Evolutionary conservation across 805 yeast genomes (phyloP).

Genomic region (Monosporozyma servazzii): DNA sequence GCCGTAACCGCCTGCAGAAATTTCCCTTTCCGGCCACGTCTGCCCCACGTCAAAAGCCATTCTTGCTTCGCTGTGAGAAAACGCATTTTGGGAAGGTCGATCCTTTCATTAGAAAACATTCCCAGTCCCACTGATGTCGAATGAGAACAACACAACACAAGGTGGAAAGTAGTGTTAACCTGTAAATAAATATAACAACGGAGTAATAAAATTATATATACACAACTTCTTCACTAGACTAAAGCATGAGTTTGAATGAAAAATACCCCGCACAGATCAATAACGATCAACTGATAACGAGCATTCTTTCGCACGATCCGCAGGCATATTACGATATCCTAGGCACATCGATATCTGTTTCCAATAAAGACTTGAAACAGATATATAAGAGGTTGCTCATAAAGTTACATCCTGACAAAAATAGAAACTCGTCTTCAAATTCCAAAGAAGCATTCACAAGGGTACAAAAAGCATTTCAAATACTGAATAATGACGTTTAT

Average conservation of each 20-base stretch:
- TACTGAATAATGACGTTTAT: constrained; percentile 56
- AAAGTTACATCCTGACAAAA: constrained; percentile 3
- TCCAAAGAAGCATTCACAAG: constrained; percentile 25
- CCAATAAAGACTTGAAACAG: background rate
- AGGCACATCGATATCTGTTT: constrained; percentile 15
- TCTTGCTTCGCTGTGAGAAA: no score
- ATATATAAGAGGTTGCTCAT: background rate
- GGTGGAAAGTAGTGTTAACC: no score
- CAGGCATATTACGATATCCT: constrained; percentile 59
- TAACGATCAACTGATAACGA: background rate
- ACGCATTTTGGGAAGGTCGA: no score
- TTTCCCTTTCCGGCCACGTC: background rate
- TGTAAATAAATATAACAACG: no score
- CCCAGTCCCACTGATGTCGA: no score
- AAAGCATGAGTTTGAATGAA: background rate
- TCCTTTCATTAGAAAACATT: no score
- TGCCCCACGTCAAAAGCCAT: no score
- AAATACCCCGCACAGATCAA: background rate
- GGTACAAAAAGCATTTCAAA: constrained; percentile 87
- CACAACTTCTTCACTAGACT: no score
- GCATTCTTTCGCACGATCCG: background rate
- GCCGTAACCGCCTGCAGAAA: background rate
- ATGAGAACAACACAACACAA: no score
- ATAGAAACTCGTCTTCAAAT: background rate
- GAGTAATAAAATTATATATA: no score